These are phyloP conservation scores for Arthroderma sp. DNA, from an alignment of 2,329 filamentous ascomycete genomes.

Conservation along the genomic window DNA sequence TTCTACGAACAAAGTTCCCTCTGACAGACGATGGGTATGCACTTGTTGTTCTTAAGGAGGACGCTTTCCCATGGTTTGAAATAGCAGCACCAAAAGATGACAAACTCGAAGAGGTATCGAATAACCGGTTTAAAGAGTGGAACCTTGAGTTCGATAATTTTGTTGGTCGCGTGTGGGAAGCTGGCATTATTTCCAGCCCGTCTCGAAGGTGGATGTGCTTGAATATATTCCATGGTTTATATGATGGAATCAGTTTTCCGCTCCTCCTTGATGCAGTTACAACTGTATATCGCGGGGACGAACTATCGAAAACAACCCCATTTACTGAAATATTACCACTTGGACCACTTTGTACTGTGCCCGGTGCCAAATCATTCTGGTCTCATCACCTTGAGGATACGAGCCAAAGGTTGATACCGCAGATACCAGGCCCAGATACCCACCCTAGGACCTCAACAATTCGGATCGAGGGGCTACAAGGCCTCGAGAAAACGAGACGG, in stretches of 20 bases:
- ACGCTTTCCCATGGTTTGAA: conserved; percentile 36
- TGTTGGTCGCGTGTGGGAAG: conserved; percentile 23
- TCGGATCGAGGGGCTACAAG: conserved; percentile 26
- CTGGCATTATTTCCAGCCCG: conserved; percentile 22
- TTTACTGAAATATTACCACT: conserved; percentile 58
- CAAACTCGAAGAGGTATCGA: conserved; percentile 26
- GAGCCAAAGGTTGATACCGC: conserved; percentile 20
- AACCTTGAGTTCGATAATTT: conserved; percentile 39
- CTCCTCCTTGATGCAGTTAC: conserved; percentile 52
- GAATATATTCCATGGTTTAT: conserved; percentile 73
- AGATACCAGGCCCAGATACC: conserved; percentile 12
- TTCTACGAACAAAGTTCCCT: conserved; percentile 62
- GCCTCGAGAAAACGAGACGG: conserved; percentile 44
- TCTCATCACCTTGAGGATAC: conserved; percentile 39
- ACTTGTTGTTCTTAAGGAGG: conserved; percentile 52
- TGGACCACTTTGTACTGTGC: conserved; percentile 49
- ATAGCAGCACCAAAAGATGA: conserved; percentile 20
- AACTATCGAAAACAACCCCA: conserved; percentile 32
- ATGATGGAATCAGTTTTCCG: conserved; percentile 69
- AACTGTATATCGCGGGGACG: conserved; percentile 36
- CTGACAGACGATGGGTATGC: conserved; percentile 62
- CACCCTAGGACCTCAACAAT: conserved; percentile 14
- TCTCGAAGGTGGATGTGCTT: conserved; percentile 41
- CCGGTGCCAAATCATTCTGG: conserved; percentile 58
- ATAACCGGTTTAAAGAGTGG: conserved; percentile 40